Evolutionary conservation across 2,329 filamentous ascomycete genomes (phyloP), one percentile per base, ranked within the genome.

Genomic region (Pestalotiopsis sp.): DNA sequence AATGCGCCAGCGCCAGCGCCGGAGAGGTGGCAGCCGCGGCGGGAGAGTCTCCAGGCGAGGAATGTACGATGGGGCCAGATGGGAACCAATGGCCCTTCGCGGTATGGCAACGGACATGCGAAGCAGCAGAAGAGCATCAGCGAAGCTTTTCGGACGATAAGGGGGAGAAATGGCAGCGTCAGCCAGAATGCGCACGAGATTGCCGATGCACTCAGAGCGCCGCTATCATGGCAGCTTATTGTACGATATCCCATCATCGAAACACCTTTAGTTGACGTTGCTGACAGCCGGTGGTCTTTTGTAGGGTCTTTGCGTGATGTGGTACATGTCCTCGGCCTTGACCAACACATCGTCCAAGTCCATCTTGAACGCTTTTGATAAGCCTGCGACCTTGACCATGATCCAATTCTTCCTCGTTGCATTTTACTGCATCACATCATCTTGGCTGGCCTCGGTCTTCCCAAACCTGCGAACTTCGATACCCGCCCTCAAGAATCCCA

Each of bases 281-380:
- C 64, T 66, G 64, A 66, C 64, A 76, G 68, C 13, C 72, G 65
- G 39, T 65, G 66, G 17, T 67, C 26, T 26, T 48, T 69, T 73
- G 73, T 80, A 98, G 95, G 81, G 87, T 64, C 89, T 98, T 62
- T 98, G 95, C 81, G 82, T 94, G 68, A 82, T 95, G 76, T 98
- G 96, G 96, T 99, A 98, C 83, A 88, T 92, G 78, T 97, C 94
- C 26, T 98, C 95, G 57, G 96, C 97, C 70, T 84, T 98, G 73
- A 98, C 96, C 70, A 99, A 98, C 78, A 98, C 96, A 2, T 98
- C 96, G 26, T 98, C 96, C 65, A 99, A 99, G 82, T 93, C 95
- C 20, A 99, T 99, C 76, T 85, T 98, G 70, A 98, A 94, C 73
- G 92, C 93, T 57, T 93, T 98, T 72, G 90, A 93, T 68, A 96